Base-by-base conservation (phyloP, 2,329 filamentous ascomycete species). In the Exophiala spinifera region DNA sequence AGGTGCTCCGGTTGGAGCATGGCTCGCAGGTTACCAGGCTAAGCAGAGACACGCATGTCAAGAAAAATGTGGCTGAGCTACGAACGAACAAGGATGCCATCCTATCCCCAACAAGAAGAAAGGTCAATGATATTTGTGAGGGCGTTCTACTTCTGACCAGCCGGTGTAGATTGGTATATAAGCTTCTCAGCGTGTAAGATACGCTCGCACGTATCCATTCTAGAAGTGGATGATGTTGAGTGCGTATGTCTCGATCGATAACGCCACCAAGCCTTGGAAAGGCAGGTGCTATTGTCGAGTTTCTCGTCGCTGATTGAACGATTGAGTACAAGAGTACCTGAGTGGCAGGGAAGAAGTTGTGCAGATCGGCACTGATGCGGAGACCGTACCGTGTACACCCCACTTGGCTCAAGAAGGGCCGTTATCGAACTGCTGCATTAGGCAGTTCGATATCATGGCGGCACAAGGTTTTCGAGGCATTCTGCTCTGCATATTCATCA, bases 391-490 rank as follows among this genome's bases (percentile, higher is more conserved):
- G n/a, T n/a, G 23, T 44, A 25, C 23, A n/a, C 55, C 51, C 51
- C 51, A 51, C 47, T 20, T 15, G 44, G 37, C 28, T n/a, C 20
- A 42, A 50, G 23, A 45, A 33, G 15, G 13, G 46, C 47, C 28
- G 28, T 31, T 57, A 51, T 52, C 47, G 54, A 60, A 51, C 51
- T 60, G 28, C 55, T 46, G 33, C 42, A 47, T 28, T 46, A 60
- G 46, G 57, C 44, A 60, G 57, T 50, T 60, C 51, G 51, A 42
- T 44, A 46, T n/a, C 19, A n/a, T 7, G 10, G 23, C 42, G 8
- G 42, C 20, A 25, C n/a, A 25, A 25, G 23, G 5, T 2, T 31
- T 31, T 15, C 20, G 23, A 23, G 42, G 20, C 20, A 6, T 8
- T 11, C n/a, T 44, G 23, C 5, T 28, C 19, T 23, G 42, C 42